phyloP scores from a whole-genome alignment of 176 grass and related monocot species.

The Cenchrus purpureus region DNA sequence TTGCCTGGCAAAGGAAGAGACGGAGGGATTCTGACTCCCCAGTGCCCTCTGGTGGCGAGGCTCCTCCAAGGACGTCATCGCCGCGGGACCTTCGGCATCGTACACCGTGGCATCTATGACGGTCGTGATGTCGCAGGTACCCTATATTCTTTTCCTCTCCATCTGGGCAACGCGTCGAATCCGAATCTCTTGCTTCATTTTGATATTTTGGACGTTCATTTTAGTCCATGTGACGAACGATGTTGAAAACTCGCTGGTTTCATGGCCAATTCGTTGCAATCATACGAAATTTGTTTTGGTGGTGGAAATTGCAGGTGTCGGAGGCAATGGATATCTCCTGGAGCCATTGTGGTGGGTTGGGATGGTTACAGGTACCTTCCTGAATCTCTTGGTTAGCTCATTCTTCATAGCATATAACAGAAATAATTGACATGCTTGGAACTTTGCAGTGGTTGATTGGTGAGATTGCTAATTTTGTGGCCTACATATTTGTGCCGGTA shows the following conservation, averaged over 20 bases:
- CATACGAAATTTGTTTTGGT: neutral
- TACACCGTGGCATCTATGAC: no score
- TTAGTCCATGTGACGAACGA: neutral
- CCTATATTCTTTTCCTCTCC: no score
- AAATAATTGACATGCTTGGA: conserved; percentile 29
- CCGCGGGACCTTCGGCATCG: no score
- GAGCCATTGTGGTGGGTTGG: conserved; percentile 95
- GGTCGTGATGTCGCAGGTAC: no score
- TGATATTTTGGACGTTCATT: conserved; percentile 40
- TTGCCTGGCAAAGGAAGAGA: no score
- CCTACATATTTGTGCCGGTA: conserved; percentile 96
- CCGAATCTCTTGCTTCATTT: neutral
- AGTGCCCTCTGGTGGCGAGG: no score
- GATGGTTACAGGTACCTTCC: conserved; percentile 80
- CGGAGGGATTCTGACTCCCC: no score
- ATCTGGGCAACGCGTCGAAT: no score
- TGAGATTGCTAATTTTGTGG: conserved; percentile 92
- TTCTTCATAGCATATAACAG: conserved; percentile 24
- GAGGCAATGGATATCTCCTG: conserved; percentile 87
- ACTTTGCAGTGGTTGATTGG: conserved; percentile 75
- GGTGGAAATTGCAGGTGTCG: conserved; percentile 56
- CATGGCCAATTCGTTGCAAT: neutral
- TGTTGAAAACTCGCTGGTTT: neutral
- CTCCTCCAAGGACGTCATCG: no score
- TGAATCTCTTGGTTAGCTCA: neutral